phyloP scores from a whole-genome alignment of 2,329 filamentous ascomycete genomes.

The Amauroascus niger region DNA sequence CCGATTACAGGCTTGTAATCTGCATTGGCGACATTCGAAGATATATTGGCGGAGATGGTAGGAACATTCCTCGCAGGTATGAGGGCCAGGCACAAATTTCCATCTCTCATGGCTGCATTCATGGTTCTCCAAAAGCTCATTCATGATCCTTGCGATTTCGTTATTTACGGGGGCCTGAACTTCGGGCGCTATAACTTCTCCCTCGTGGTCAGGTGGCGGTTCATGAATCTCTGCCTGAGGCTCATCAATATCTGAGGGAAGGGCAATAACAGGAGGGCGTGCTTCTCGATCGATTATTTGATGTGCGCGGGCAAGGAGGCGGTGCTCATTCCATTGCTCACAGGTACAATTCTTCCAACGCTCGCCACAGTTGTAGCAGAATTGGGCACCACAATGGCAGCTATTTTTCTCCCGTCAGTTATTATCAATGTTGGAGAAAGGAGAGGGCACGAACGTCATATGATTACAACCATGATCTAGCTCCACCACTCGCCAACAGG shows the following conservation, averaged over 20 bases:
- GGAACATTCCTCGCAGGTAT: constrained; percentile 5
- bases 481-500: background rate
- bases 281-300: background rate
- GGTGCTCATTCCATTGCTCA: background rate
- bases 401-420: background rate
- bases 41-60: constrained; percentile 2
- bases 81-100: background rate
- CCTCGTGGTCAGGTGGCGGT: background rate
- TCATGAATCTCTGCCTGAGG: background rate
- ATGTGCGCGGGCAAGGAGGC: background rate
- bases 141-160: constrained; percentile 1
- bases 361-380: background rate
- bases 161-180: too few relatives aligned
- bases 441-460: background rate
- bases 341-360: background rate
- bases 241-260: too few relatives aligned
- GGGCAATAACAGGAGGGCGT: background rate
- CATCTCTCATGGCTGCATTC: constrained; percentile 6
- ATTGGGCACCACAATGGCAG: background rate
- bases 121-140: constrained; percentile 8
- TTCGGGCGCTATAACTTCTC: too few relatives aligned
- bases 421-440: background rate
- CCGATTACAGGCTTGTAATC: constrained; percentile 6
- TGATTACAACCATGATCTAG: background rate
- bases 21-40: constrained; percentile 9